Base-by-base conservation (phyloP, 345 rosid species). In the Jatropha curcas region DNA sequence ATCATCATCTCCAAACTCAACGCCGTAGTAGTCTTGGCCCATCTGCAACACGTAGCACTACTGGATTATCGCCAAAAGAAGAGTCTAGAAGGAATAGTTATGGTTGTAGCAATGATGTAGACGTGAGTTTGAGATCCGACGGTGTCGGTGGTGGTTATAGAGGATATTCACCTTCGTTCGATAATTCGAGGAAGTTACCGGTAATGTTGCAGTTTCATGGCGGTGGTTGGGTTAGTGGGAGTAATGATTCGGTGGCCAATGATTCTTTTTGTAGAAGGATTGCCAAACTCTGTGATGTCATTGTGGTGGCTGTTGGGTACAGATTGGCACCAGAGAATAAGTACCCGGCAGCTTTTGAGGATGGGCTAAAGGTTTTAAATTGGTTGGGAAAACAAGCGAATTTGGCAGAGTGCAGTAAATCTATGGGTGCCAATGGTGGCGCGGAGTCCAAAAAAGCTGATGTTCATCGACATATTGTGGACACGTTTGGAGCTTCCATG, bases 361-460 rank as follows among this genome's bases (percentile, higher is more conserved):
- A 90, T 62, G 98, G 95, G 2, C 69, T 88, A 51, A 83, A 86
- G 82, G 97, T 92, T 68, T 84, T 94, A 90, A 76, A 88, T 73
- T 94, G 98, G 98, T 65, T 94, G 46, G 97, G 83, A 52, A 94
- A 94, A 84, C 99, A 94, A 71, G 97, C 99, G n/a, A 92, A 95
- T 86, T 79, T 94, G 74, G 94, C 97, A 0, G 97, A 88, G 62
- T 94, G 98, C 72, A 83, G 89, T 73, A 90, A 91, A 74, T 87
- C 92, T 1, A 84, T 92, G 88, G 90, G 93, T 65, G 69, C 78
- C 0, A 79, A 81, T 50, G 79, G 71, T 10, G 84, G 82, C n/a
- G 76, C 69, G 63, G 98, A 94, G 78, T 83, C 78, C 65, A 90
- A 87, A 86, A 94, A 89, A 71, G 78, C 81, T 2, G 97, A 89